Conservation (phyloP, 352 stramenopile species). For the Phytopythium montanum region DNA sequence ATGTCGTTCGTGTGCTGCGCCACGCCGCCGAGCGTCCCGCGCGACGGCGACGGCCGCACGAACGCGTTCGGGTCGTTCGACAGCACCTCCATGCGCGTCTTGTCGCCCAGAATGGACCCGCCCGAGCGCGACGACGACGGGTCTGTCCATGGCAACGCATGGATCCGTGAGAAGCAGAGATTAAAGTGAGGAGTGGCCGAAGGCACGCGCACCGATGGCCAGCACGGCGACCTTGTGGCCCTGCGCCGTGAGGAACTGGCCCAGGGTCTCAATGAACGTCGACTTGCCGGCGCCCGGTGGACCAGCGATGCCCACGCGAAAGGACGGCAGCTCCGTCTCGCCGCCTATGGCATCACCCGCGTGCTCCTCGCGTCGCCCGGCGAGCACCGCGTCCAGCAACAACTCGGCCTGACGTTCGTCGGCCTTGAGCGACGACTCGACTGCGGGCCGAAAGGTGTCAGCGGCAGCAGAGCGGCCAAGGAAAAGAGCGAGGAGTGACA, state of each 20-base stretch:
- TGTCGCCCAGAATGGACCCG: conserved; percentile 97
- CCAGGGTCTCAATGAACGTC: conserved; percentile 97
- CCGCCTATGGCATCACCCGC: conserved; percentile 17
- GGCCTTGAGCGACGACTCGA: conserved; percentile 72
- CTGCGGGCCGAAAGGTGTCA: conserved; percentile 14
- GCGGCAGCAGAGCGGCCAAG: no score
- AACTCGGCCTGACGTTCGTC: conserved; percentile 84
- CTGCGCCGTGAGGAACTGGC: conserved; percentile 78
- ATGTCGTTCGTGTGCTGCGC: conserved; percentile 88
- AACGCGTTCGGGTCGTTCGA: conserved; percentile 91
- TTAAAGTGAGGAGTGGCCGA: background rate
- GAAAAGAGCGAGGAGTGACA: background rate
- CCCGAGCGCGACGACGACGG: conserved; percentile 94
- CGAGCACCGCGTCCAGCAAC: conserved; percentile 82
- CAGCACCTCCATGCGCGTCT: conserved; percentile 96
- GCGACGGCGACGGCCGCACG: conserved; percentile 90
- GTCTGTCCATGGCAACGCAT: conserved; percentile 41
- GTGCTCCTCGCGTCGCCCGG: conserved; percentile 40
- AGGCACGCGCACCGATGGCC: conserved; percentile 74
- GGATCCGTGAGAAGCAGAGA: no score
- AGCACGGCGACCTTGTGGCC: conserved; percentile 92
- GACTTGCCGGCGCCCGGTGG: conserved; percentile 96
- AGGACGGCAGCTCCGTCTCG: conserved; percentile 40
- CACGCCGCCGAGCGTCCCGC: conserved; percentile 75
- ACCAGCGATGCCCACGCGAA: conserved; percentile 90